Base-by-base conservation (phyloP, 306 rosid species). In the Oxytropis ochrocephala region DNA sequence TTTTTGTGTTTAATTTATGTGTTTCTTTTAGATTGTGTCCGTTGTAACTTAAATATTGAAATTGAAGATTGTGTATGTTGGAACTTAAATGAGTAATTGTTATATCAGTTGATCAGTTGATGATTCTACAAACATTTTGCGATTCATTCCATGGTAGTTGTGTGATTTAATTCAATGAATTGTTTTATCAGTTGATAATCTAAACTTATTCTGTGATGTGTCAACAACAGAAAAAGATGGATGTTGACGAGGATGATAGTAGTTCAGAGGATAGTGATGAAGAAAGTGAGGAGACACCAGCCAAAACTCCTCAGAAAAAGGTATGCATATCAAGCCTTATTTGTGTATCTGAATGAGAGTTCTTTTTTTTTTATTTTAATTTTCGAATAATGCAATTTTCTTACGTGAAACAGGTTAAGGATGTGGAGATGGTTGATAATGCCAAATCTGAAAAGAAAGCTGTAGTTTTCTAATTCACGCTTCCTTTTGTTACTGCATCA, bases 401-500 rank as follows among this genome's bases (percentile, higher is more conserved):
- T 3, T 0, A 0, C 29, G 19, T 16, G 6, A 9, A 17, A 64
- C 88, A 94, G 95, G 78, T 10, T 1, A 55, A 70, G 30, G 98
- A 88, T 49, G 89, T 78, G 17, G 83, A 85, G 73, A 93, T 93
- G 97, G 85, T 63, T 5, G 97, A 87, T 71, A 92, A 91, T 11
- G 67, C 6, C 3, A 68, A 89, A 48, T 64, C 81, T 0, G 82
- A 21, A 54, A 88, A 82, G 62, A 82, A 79, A 65, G 81, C 75
- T 66, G 97, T 88, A 88, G 57, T 17, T 21, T 0, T 12, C 16
- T 13, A 1, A 8, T 30, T 7, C 29, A 0, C 21, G 30, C 2
- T 36, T 24, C 2, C 49, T 43, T 60, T 0, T 0, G 7, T 49
- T 42, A 9, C 1, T 49, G 52, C 1, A 1, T 11, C 10, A 2